Evolutionary conservation across 1,139 yeast genomes (phyloP).

Genomic region (Pichia sp.): DNA sequence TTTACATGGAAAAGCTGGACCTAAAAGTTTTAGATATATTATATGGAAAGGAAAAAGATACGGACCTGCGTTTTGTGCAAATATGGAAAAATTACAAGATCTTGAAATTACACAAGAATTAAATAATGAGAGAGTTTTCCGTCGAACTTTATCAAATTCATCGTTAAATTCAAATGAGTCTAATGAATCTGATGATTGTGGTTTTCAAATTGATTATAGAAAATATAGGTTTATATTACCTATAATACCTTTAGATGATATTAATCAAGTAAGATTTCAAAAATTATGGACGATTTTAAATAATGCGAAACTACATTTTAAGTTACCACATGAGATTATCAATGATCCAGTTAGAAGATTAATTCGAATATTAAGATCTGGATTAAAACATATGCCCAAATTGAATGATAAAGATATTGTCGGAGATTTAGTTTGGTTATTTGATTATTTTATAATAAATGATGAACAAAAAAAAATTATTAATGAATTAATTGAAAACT

Average conservation of each 20-base stretch:
- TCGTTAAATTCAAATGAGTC: too few species aligned
- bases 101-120: slow-evolving; percentile 12
- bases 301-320: slow-evolving; percentile 20
- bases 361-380: slow-evolving; percentile 6
- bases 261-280: slow-evolving; percentile 2
- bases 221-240: slow-evolving; percentile 2
- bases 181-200: neutral
- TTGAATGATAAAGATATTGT: neutral
- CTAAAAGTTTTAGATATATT: slow-evolving; percentile 16
- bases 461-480: slow-evolving; percentile 10
- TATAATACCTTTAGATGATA: neutral
- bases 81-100: slow-evolving; percentile 9
- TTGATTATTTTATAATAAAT: slow-evolving; percentile 14
- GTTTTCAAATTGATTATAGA: neutral
- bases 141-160: too few species aligned
- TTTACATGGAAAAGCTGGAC: slow-evolving; percentile 20
- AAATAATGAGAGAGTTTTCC: neutral
- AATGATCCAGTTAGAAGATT: slow-evolving; percentile 11
- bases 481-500: slow-evolving; percentile 5
- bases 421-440: slow-evolving; percentile 8
- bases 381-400: slow-evolving; percentile 9
- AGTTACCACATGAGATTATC: slow-evolving; percentile 16
- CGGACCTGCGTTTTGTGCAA: slow-evolving; percentile 22
- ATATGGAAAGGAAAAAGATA: slow-evolving; percentile 10
- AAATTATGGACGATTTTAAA: slow-evolving; percentile 14